Evolutionary conservation across 2,329 filamentous ascomycete species (phyloP), one percentile per base, ranked within the genome.

Genomic region (Penicillium sclerotiorum): DNA sequence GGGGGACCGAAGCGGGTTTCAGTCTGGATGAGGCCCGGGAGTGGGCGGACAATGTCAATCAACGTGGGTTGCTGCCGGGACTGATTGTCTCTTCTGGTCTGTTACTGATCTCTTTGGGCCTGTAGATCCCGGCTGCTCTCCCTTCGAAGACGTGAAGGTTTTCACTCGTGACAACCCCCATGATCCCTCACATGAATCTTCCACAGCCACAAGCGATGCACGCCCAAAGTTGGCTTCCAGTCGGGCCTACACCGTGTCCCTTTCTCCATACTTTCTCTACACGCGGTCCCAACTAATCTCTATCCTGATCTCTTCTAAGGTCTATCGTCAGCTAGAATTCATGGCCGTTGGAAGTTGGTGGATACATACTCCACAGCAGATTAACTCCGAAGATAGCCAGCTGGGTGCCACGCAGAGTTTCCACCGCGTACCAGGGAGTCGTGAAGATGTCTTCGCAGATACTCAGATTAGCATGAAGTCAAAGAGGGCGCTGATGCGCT

Each of bases 291-390:
- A 83, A 57, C 80, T 97, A 27, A 77, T 97, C 5, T 82, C 85
- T 8, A 82, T 86, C 62, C 82, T 97, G 13, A 89, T 97, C n/a
- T 90, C 91, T 2, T 96, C 93, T 6, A 88, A 86, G 60, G 88
- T 91, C 11, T 93, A 93, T 65, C 84, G 87, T 18, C 92, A 96
- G 73, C 81, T 99, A 39, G 93, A 97, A 67, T 97, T 97, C 61
- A 83, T 94, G 54, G 90, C 93, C 22, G 89, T 97, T 21, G 93
- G 93, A 21, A 93, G 89, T 49, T 97, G 93, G 83, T 96, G 88
- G 81, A 84, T 96, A 47, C 86, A 86, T 23, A 55, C 52, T 8
- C 61, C 60, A 17, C 55, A 60, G 12, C 57, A 62, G 13, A 41
- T 65, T 4, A 47, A 44, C 22, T 20, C 49, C 12, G 49, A 53